Evolutionary conservation across 1,139 yeast species (phyloP).

Genomic region (Nakaseomyces bracarensis): DNA sequence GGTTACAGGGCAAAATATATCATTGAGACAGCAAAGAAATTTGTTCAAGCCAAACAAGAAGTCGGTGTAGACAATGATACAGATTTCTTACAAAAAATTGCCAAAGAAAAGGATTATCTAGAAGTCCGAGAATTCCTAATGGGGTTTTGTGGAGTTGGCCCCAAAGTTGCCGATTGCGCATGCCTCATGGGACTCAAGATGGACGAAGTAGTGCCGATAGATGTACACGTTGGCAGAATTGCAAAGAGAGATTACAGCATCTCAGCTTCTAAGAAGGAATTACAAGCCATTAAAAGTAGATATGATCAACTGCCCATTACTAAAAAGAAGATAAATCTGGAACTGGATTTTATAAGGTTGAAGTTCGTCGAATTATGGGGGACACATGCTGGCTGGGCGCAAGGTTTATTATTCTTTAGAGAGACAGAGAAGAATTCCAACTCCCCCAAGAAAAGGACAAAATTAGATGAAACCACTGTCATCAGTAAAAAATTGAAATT

Average conservation of each 20-base stretch:
- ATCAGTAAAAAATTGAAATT: background rate
- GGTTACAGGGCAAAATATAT: slow-evolving; percentile 93
- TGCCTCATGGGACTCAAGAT: slow-evolving; percentile 87
- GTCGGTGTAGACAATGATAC: slow-evolving; percentile 25
- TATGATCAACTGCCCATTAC: slow-evolving; percentile 29
- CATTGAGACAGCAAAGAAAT: slow-evolving; percentile 58
- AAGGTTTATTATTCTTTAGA: slow-evolving; percentile 80
- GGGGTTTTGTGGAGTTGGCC: slow-evolving; percentile 84
- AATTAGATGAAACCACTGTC: background rate
- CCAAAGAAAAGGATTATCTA: slow-evolving; percentile 20
- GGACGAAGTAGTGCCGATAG: slow-evolving; percentile 87
- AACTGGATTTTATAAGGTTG: slow-evolving; percentile 42
- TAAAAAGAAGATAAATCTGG: slow-evolving; percentile 49
- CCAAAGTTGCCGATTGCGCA: slow-evolving; percentile 95
- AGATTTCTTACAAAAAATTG: slow-evolving; percentile 17
- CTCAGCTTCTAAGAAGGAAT: slow-evolving; percentile 33
- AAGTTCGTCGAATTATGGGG: slow-evolving; percentile 75
- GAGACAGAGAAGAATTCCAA: slow-evolving; percentile 53
- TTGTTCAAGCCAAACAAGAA: slow-evolving; percentile 30
- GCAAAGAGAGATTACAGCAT: slow-evolving; percentile 74
- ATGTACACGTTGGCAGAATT: slow-evolving; percentile 92
- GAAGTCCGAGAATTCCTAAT: slow-evolving; percentile 59
- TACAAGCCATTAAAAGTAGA: slow-evolving; percentile 27
- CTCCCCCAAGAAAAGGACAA: background rate
- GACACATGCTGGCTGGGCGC: slow-evolving; percentile 96